Base-by-base conservation (phyloP, 352 stramenopile genomes). In the Phytophthora syringae region DNA sequence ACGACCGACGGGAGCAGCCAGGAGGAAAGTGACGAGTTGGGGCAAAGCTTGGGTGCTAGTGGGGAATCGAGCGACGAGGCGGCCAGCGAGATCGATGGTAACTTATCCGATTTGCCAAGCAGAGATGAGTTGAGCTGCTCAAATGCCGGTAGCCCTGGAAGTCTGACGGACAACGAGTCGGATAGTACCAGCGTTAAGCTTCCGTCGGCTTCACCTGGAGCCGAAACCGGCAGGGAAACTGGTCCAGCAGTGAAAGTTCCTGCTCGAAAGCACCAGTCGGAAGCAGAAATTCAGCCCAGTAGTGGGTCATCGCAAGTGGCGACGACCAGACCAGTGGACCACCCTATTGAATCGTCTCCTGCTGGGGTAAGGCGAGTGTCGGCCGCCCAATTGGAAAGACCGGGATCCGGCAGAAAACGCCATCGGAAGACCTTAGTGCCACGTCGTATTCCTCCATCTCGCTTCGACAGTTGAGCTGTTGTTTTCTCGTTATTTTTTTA, bases 351-450 rank as follows among this genome's bases (percentile, higher is more conserved):
- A n/a, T 27, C 39, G 20, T 48, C 42, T 47, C 21, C 37, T 34
- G 25, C 40, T 20, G 36, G 25, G 11, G 48, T 24, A 21, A 60
- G 18, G 15, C 24, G 43, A 28, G 10, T 11, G 28, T 9, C 20
- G 12, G 15, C 45, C 11, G 42, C 43, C 34, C 66, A 62, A 39
- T 40, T 53, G 30, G 57, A 76, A 20, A 62, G 47, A 18, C 20
- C 43, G 1, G 34, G 55, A 5, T 79, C 56, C 15, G 73, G 71
- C 40, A 74, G 81, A 52, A 90, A 88, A 50, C 77, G 81, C 15
- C 77, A 86, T 36, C 77, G 81, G 42, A 90, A 90, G 60, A 80
- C 69, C 3, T 50, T 67, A 13, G 67, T 63, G 20, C 81, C 81
- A 16, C 77, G 79, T 12, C 81, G 79, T 24, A 87, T 90, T 49